Base-by-base conservation (phyloP, 164 flowering plant genomes). In the Cinnamomum chago region DNA sequence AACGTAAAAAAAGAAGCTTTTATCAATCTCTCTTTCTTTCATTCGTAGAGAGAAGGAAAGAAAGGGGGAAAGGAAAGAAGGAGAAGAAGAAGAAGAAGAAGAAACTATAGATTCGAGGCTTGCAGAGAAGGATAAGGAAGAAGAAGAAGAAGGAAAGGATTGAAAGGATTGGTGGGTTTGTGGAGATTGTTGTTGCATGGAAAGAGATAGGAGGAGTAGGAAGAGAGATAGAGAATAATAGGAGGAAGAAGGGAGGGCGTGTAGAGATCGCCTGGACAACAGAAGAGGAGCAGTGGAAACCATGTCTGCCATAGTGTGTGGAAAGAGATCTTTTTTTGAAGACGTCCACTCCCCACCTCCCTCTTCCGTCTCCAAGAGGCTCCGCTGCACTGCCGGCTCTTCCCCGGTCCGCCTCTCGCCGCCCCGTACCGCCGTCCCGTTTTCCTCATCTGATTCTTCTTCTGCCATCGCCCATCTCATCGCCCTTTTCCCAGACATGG, bases 301-400 rank as follows among this genome's bases (percentile, higher is more conserved):
- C 80, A 87, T 85, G 90, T 87, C 90, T 85, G 90, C 90, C 67
- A 71, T 84, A 75, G 86, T 87, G 78, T 85, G 85, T 68, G 88
- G 90, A 20, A 87, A 87, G 83, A 87, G 90, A 80, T 77, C 87
- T 68, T 81, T 80, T 73, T 81, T 82, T 30, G 88, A 85, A 79
- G 90, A 87, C 10, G 51, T 79, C 17, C 81, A 84, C 30, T 71
- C 84, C 10, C 67, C 85, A 62, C 75, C 88, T 47, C 78, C 81
- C 25, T 52, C 70, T 23, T 62, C 83, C 28, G 58, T 62, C 64
- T 73, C 86, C 33, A 87, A 87, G 79, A 76, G 88, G 62, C 76
- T 81, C 30, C 86, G 88, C 20, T 82, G 80, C 68, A 33, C 82
- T 79, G 7, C 75, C 80, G 11, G 62, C 74, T 68, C 35, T 52